Evolutionary conservation across 2,329 filamentous ascomycete genomes (phyloP), one percentile per base, ranked within the genome.

Genomic region (Neonectria coccinea): DNA sequence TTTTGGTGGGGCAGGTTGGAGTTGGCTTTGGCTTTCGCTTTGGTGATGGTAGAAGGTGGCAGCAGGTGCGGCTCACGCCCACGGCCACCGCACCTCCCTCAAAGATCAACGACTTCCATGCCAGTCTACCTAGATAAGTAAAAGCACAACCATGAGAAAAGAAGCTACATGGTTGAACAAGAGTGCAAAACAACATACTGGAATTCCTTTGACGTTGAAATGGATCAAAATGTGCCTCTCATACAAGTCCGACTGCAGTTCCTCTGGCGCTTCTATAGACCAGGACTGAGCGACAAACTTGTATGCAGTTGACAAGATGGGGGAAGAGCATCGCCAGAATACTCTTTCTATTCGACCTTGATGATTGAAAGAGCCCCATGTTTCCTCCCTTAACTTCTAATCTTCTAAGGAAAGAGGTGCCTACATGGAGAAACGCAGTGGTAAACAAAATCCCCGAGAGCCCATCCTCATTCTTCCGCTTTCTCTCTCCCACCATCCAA

Each of bases 1-100:
- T 56, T 51, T 50, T 51, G 27, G 48, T 33, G 48, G 48, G 48
- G 48, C 48, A 22, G 62, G 68, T 41, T 48, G 56, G 60, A 27
- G 60, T 55, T 66, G 56, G 31, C 18, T 62, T 51, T 55, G 54
- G 42, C 18, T 48, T 20, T 20, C 20, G 9, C 4, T 14, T 20
- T 4, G 29, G 29, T 59, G 47, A 41, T 25, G 25, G 29, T 53
- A 18, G n/a, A 11, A 31, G 42, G 54, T 25, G 54, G 54, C 42
- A 47, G 42, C 54, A 56, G 42, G 54, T 12, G 29, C 45, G 12
- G 8, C 44, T 39, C 36, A n/a, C 36, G 16, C 36, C 5, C 14
- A 14, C n/a, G 36, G 33, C 33, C 5, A 14, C 6, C 25, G 33
- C 6, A 36, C 10, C 10, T 33, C 10, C 31, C 31, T 33, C 29